Base-by-base conservation (phyloP, 129 eudicot genomes). In the Centrapalus pauciflorus region DNA sequence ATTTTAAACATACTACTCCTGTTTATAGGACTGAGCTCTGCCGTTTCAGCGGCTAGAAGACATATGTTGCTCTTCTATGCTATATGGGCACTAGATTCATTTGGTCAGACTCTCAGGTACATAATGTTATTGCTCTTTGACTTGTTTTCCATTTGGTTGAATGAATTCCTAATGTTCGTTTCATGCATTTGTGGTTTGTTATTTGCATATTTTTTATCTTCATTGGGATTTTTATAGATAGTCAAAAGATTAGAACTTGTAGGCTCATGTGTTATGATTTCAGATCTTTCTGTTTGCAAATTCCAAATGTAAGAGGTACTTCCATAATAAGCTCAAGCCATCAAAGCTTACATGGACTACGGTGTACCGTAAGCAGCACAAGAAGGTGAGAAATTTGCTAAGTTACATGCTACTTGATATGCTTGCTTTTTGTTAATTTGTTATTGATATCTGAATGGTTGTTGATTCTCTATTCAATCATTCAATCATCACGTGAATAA, bases 341-440 rank as follows among this genome's bases (percentile, higher is more conserved):
- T 75, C 86, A 27, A 84, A 84, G 59, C 82, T 81, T 1, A 77
- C 83, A 32, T 81, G 86, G 86, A 84, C 90, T 1, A 86, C 86
- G 20, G 75, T 84, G 84, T 84, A 40, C 77, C 54, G 84, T 72
- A 81, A 84, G 82, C 90, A 84, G 35, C 90, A 84, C 56, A 84
- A 84, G 79, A 80, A 83, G 85, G 84, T 79, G 2, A 21, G 43
- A 21, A 1, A 21, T 13, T 14, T 37, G 1, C 7, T 38, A 35
- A 7, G 32, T 4, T 21, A 0, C 14, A 6, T 51, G 19, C 35
- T 9, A 1, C 4, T 25, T 11, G 14, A 5, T 57, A 23, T 19
- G 27, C 2, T 66, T 19, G 46, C 1, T 41, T 1, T 41, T 8
- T 4, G 8, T 20, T 29, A 23, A 4, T 5, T n/a, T 21, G 23